Evolutionary conservation across 169 alveolate genomes (phyloP), one percentile per base, ranked within the genome.

Genomic region (Cryptosporidium sp.): DNA sequence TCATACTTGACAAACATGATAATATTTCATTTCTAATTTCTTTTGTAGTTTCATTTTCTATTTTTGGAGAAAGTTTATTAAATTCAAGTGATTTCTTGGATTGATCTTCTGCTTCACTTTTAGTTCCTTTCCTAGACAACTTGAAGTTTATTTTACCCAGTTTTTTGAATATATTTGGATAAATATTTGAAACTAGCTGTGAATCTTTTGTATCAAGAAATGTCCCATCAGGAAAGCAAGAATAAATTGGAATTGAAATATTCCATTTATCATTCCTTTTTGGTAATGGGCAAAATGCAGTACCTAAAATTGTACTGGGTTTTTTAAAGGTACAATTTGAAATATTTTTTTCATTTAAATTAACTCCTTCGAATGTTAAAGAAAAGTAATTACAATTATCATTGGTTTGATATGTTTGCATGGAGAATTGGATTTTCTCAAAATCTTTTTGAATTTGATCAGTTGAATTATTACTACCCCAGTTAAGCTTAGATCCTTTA

Each of bases 221-320:
- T 33, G 44, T 65, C 51, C 48, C 72, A 65, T 31, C 72, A 31
- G 42, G 31, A 65, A 65, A 65, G 18, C 51, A 65, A 35, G 71
- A 62, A 62, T 62, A 80, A 60, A 80, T 42, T 61, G 89, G 89
- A 18, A 80, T 61, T 62, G 80, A 45, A 10, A 80, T 23, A 44
- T 80, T 31, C 89, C 89, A 80, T 12, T 44, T 29, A 23, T 65
- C 44, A 65, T 80, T 65, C 42, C 45, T 37, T 0, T 61, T 44
- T 1, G 89, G 89, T 29, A 80, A 65, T 16, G 89, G 89, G 42
- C 89, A 80, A 80, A 62, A 80, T 16, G 80, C 68, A 61, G 29
- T 33, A 12, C 89, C 89, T 7, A 80, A 29, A 62, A 48, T 21
- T 62, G 33, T 42, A n/a, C 29, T 65, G 0, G 23, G 2, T 14